Evolutionary conservation across 2,329 filamentous ascomycete species (phyloP).

Genomic region (Aspergillus sclerotialis): DNA sequence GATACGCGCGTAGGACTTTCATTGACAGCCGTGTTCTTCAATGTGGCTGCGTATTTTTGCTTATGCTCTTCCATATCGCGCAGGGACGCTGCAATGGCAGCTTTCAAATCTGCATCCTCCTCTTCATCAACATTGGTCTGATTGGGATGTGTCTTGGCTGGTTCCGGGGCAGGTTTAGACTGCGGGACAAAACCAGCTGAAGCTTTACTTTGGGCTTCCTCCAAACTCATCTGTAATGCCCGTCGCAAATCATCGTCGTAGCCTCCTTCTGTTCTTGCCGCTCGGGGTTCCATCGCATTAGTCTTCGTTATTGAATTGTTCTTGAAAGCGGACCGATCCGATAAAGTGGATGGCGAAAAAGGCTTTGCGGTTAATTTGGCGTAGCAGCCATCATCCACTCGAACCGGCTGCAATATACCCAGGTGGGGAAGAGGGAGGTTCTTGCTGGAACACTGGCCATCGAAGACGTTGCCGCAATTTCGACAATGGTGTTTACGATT

Average conservation of each 20-base stretch:
- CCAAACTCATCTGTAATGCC: constrained; percentile 92
- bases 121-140: constrained; percentile 55
- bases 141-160: constrained; percentile 39
- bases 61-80: constrained; percentile 99
- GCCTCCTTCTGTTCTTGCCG: constrained; percentile 76
- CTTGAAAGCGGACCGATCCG: constrained; percentile 34
- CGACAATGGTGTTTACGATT: constrained; percentile 98
- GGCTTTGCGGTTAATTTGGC: constrained; percentile 74
- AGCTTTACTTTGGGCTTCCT: constrained; percentile 74
- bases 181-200: constrained; percentile 66
- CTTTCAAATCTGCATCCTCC: constrained; percentile 87
- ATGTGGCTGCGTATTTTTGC: constrained; percentile 72
- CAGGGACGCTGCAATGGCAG: constrained; percentile 88
- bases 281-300: constrained; percentile 81
- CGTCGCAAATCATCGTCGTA: constrained; percentile 94
- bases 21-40: constrained; percentile 69
- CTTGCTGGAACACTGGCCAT: constrained; percentile 90
- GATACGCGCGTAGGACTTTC: constrained; percentile 43
- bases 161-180: constrained; percentile 36
- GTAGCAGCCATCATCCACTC: constrained; percentile 95
- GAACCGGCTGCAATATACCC: constrained; percentile 81
- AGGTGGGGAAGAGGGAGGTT: constrained; percentile 81
- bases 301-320: constrained; percentile 55
- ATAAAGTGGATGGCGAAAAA: constrained; percentile 35
- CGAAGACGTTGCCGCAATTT: constrained; percentile 97